phyloP scores from a whole-genome alignment of 768 basidiomycete genomes.

The Leucogyrophana mollusca region DNA sequence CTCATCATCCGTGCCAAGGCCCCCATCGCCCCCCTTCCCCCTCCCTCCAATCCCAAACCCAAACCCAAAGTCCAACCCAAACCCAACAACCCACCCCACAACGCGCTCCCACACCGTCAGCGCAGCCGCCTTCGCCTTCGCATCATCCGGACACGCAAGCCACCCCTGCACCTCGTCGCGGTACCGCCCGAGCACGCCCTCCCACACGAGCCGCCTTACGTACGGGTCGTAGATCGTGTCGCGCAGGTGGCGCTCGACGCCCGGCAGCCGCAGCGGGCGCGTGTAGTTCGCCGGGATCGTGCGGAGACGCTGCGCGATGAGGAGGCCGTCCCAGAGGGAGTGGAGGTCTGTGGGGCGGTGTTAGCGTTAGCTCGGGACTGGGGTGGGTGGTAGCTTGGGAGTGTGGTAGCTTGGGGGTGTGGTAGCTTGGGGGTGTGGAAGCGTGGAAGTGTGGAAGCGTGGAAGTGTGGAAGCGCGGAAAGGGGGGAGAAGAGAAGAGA shows the following conservation, averaged over 20 bases:
- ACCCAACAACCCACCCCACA: conserved; percentile 29
- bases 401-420: too few species aligned
- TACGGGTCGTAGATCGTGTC: conserved; percentile 87
- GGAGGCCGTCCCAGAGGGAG: conserved; percentile 80
- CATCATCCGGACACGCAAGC: conserved; percentile 58
- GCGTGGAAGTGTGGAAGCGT: too few species aligned
- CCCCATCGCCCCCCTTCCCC: conserved; percentile 17
- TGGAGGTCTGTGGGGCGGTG: conserved; percentile 65
- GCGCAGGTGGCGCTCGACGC: conserved; percentile 64
- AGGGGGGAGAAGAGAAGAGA: conserved; percentile 12
- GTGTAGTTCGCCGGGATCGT: conserved; percentile 76
- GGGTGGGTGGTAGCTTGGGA: too few species aligned
- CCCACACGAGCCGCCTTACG: conserved; percentile 83
- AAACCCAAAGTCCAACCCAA: conserved; percentile 12
- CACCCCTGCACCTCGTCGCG: conserved; percentile 55
- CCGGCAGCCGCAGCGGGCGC: conserved; percentile 60
- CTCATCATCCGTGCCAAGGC: conserved; percentile 48
- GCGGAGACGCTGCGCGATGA: conserved; percentile 83
- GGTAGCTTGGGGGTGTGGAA: too few species aligned
- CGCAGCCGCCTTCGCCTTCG: too few species aligned
- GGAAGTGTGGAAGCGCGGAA: neutral
- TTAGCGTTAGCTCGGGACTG: neutral
- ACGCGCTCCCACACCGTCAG: neutral
- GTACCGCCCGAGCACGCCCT: conserved; percentile 78
- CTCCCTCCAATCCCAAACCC: conserved; percentile 12